Evolutionary conservation across 768 basidiomycete genomes (phyloP).

Genomic region (Tricholomella constricta): DNA sequence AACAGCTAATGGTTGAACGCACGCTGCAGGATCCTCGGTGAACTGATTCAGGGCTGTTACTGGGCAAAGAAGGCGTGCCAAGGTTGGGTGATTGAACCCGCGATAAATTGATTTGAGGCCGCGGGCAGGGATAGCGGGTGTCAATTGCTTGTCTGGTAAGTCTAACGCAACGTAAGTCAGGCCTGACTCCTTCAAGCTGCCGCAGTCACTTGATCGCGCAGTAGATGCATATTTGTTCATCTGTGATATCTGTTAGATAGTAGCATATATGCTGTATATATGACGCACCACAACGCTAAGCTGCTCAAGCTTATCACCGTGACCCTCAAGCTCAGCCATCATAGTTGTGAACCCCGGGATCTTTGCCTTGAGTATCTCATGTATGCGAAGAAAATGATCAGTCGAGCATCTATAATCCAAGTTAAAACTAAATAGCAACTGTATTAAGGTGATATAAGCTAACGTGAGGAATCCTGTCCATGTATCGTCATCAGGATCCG

Average conservation of each 20-base stretch:
- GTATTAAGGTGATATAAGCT: too few species aligned
- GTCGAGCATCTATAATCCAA: background rate
- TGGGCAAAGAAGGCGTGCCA: background rate
- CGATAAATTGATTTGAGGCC: background rate
- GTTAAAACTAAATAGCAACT: too few species aligned
- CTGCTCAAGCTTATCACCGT: background rate
- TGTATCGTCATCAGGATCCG: too few species aligned
- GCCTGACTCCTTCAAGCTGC: background rate
- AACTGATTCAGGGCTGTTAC: background rate
- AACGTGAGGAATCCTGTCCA: too few species aligned
- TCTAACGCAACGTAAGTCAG: background rate
- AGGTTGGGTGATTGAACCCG: background rate
- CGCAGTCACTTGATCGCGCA: background rate
- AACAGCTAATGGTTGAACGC: too few species aligned
- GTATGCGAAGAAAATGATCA: background rate
- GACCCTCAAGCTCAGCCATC: background rate
- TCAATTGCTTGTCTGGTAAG: too few species aligned
- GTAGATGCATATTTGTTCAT: background rate
- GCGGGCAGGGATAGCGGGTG: background rate
- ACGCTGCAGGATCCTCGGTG: background rate
- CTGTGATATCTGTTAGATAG: background rate
- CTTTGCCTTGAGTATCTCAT: background rate
- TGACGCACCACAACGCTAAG: background rate
- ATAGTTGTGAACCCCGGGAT: background rate
- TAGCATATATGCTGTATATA: background rate